These are phyloP conservation scores for Carnegiea gigantea DNA, from an alignment of 179 eudicot genomes.

Conservation along the genomic window DNA sequence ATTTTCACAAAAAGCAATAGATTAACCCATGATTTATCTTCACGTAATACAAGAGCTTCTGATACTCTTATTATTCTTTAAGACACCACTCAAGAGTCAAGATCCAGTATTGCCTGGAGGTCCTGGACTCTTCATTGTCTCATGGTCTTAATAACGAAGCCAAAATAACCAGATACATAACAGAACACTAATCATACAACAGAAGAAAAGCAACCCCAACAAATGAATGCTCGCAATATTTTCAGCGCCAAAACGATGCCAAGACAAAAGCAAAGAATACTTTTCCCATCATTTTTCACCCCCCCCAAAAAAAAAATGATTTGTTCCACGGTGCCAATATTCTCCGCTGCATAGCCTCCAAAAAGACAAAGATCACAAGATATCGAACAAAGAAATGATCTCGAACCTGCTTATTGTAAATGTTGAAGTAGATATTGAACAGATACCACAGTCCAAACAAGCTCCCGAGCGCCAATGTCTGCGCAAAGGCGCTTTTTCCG, in stretches of 20 bases:
- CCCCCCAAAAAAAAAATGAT: no score
- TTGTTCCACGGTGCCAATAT: no score
- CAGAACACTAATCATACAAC: background rate
- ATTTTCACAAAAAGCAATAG: background rate
- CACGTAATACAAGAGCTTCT: background rate
- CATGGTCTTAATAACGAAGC: background rate
- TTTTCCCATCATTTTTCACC: no score
- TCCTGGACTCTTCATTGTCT: background rate
- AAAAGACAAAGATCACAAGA: no score
- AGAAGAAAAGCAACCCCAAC: background rate
- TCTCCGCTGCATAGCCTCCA: no score
- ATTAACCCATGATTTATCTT: background rate
- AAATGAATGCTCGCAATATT: background rate
- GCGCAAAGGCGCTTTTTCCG: constrained; percentile 28
- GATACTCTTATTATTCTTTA: background rate
- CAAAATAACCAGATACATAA: background rate
- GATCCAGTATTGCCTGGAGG: background rate
- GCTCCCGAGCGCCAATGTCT: constrained; percentile 61
- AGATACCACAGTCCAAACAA: constrained; percentile 84
- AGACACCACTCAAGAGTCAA: background rate
- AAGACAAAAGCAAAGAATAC: background rate
- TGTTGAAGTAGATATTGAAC: constrained; percentile 89
- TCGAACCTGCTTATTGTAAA: constrained; percentile 87
- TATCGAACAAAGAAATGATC: background rate
- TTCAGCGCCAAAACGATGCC: background rate